Evolutionary conservation across 2,329 filamentous ascomycete genomes (phyloP), one percentile per base, ranked within the genome.

Genomic region (Sporothrix schenckii): DNA sequence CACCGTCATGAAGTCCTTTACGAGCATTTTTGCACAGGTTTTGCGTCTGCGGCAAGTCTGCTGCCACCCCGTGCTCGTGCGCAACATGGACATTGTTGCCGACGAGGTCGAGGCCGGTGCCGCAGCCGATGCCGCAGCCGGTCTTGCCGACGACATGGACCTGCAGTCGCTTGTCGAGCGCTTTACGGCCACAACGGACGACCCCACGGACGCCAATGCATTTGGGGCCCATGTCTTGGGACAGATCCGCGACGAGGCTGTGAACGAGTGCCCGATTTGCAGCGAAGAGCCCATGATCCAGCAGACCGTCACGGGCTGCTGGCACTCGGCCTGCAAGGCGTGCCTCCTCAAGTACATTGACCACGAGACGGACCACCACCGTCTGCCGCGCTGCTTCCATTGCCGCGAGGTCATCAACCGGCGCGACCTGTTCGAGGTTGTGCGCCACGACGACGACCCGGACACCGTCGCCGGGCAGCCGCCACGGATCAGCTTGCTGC

Each of bases 11-110:
- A 97, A 97, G 79, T 94, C 93, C 0, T 99, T 94, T 77, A 97
- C 95, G 0, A 97, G 93, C 68, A 97, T 99, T 73, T 97, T 99
- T 78, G 94, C 95, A 0, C 95, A 99, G 79, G 96, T 99, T 76
- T 81, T 99, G 53, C 91, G 95, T 1, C 87, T 99, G 10, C 89
- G 95, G 1, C 95, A 99, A 77, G 92, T 92, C 1, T 99, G 95
- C 78, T 98, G 95, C 73, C 95, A 99, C 78, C 95, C 95, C 0
- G 83, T 94, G 1, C 85, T 99, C 14, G 95, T 96, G 0, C 89
- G 94, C 44, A 97, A 97, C 76, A 90, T 91, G 75, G 88, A 90
- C 2, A 84, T 97, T 5, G 90, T 97, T 3, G 90, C 92, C 1
- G 94, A 98, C 70, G 95, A 98, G 79, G 90, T 93, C 75, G 91